Conservation (phyloP, 2,329 filamentous ascomycete genomes). For the Calonectria honghensis region DNA sequence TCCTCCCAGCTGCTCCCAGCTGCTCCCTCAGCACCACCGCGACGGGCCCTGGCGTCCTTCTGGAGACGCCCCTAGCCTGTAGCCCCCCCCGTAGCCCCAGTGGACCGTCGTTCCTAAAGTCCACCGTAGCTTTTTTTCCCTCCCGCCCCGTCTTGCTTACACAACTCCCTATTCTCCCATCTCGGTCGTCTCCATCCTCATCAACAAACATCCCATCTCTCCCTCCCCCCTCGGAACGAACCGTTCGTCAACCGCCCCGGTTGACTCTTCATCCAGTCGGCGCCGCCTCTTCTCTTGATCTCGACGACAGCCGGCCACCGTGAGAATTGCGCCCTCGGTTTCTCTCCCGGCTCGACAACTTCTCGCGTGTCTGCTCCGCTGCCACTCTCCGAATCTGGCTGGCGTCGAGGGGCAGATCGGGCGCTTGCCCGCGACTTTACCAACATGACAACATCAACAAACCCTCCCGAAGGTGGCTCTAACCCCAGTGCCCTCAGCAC, state of each 20-base stretch:
- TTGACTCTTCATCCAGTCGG: constrained; percentile 46
- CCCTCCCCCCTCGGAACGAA: constrained; percentile 48
- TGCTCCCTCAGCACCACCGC: constrained; percentile 36
- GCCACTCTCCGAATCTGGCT: constrained; percentile 59
- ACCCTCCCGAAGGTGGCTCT: constrained; percentile 52
- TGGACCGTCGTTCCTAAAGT: constrained; percentile 47
- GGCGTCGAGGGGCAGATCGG: constrained; percentile 61
- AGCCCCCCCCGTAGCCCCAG: constrained; percentile 33
- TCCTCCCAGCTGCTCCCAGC: constrained; percentile 33
- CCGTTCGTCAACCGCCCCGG: constrained; percentile 43
- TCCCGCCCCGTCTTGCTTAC: constrained; percentile 56
- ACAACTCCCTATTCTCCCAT: constrained; percentile 53
- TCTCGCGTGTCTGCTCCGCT: constrained; percentile 43
- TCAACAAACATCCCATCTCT: constrained; percentile 49
- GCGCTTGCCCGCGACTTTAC: constrained; percentile 61
- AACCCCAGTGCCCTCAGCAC: constrained; percentile 52
- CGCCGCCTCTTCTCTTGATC: constrained; percentile 15
- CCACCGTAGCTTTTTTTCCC: constrained; percentile 56
- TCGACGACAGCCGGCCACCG: constrained; percentile 51
- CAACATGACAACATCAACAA: constrained; percentile 60
- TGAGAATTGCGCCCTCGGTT: constrained; percentile 52
- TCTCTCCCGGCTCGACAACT: constrained; percentile 39
- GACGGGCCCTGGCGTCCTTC: constrained; percentile 36
- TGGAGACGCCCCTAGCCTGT: constrained; percentile 37
- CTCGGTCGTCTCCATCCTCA: constrained; percentile 42